Evolutionary conservation across 1,284 basidiomycete genomes (phyloP).

Genomic region (Ceratobasidium sp.): DNA sequence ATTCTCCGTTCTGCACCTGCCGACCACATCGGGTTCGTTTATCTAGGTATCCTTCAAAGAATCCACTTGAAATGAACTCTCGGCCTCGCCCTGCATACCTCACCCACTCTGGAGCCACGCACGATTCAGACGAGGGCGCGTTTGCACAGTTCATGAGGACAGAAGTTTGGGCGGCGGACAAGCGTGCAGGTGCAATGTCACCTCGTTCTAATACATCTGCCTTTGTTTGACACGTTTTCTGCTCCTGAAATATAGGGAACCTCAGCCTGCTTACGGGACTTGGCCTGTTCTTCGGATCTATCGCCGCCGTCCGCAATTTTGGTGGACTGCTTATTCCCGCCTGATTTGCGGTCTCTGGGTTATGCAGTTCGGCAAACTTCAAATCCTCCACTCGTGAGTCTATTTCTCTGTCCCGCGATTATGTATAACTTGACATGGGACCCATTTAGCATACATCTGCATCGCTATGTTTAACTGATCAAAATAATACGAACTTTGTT

Average conservation of each 20-base stretch:
- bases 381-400: neutral
- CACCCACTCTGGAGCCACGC: constrained; percentile 11
- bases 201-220: neutral
- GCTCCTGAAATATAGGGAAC: constrained; percentile 44
- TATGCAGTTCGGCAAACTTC: neutral
- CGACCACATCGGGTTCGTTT: neutral
- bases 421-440: neutral
- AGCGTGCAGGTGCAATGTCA: constrained; percentile 33
- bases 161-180: constrained; percentile 48
- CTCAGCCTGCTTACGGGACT: constrained; percentile 45
- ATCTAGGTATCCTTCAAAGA: neutral
- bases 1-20: neutral
- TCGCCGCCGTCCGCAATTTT: constrained; percentile 47
- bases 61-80: neutral
- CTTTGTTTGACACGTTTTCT: neutral
- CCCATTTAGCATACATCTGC: neutral
- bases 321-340: constrained; percentile 47
- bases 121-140: constrained; percentile 43
- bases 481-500: neutral
- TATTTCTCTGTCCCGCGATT: neutral
- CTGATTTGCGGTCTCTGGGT: constrained; percentile 9
- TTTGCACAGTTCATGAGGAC: constrained; percentile 47
- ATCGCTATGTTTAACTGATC: neutral
- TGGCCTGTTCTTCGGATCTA: constrained; percentile 47
- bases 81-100: constrained; percentile 32